Conservation (phyloP, 2,329 filamentous ascomycete species). For the Fonsecaea pedrosoi region DNA sequence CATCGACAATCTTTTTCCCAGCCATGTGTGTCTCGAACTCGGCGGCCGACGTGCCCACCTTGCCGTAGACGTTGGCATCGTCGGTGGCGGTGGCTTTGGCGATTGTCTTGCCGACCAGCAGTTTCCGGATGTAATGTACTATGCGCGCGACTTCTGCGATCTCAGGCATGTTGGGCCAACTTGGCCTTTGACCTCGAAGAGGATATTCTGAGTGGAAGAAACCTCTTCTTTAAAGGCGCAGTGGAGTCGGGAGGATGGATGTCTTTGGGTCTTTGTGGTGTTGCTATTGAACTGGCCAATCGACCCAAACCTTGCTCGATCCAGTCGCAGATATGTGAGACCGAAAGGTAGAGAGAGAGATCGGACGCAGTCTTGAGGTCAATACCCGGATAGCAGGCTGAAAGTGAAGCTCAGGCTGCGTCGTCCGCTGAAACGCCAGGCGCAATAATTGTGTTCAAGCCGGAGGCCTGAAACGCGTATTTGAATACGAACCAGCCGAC, state of each 20-base stretch:
- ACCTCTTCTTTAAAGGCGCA: background rate
- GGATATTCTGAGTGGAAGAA: background rate
- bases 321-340: background rate
- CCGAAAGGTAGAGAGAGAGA: background rate
- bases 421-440: background rate
- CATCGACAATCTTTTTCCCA: constrained; percentile 73
- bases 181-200: background rate
- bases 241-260: background rate
- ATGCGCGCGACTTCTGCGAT: constrained; percentile 75
- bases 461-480: constrained; percentile 25
- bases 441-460: background rate
- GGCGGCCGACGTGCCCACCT: constrained; percentile 78
- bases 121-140: constrained; percentile 81
- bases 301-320: background rate
- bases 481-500: constrained; percentile 6
- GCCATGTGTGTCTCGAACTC: constrained; percentile 76
- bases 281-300: constrained; percentile 11
- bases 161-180: constrained; percentile 51
- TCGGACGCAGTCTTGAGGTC: background rate
- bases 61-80: constrained; percentile 87
- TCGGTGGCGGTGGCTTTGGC: constrained; percentile 72
- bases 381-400: background rate
- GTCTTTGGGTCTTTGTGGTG: background rate
- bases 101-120: constrained; percentile 84
- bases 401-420: background rate